Conservation (phyloP, 2,329 filamentous ascomycete species). For the Mycocentrospora acerina region DNA sequence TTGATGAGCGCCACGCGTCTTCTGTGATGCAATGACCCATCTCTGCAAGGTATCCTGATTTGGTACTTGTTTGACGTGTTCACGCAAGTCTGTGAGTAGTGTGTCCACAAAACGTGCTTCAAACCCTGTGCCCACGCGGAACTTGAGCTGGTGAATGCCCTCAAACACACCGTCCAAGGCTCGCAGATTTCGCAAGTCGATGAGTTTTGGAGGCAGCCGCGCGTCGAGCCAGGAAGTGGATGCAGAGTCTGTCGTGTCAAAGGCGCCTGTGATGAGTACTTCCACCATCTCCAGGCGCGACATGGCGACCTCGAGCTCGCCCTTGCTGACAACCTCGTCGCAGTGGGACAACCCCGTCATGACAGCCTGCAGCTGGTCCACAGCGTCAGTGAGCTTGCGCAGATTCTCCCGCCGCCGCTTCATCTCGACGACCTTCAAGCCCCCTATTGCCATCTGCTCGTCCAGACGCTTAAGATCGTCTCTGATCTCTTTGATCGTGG, state of each 20-base stretch:
- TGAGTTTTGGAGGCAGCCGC: constrained; percentile 48
- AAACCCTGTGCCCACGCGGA: constrained; percentile 83
- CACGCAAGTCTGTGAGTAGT: constrained; percentile 75
- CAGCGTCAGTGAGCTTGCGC: constrained; percentile 76
- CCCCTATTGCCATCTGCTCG: constrained; percentile 80
- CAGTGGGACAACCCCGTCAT: constrained; percentile 74
- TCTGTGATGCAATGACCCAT: constrained; percentile 77
- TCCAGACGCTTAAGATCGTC: constrained; percentile 80
- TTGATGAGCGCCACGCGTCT: constrained; percentile 68
- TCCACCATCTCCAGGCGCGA: constrained; percentile 77
- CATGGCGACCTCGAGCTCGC: constrained; percentile 80
- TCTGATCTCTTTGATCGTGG: constrained; percentile 77
- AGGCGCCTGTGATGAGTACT: constrained; percentile 73
- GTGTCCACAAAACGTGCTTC: constrained; percentile 77
- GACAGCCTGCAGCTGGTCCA: constrained; percentile 78
- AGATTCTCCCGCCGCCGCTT: constrained; percentile 82
- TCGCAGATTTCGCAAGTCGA: constrained; percentile 73
- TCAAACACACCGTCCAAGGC: constrained; percentile 78
- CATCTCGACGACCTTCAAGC: constrained; percentile 82
- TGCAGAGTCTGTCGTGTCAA: constrained; percentile 42
- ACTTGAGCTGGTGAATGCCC: constrained; percentile 74
- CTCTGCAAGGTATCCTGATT: constrained; percentile 73
- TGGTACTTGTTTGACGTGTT: constrained; percentile 76
- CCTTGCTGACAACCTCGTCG: constrained; percentile 78
- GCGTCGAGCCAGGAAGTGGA: constrained; percentile 36